These are phyloP conservation scores for Teratosphaeria viscida DNA, from an alignment of 2,329 filamentous ascomycete genomes.

Conservation along the genomic window DNA sequence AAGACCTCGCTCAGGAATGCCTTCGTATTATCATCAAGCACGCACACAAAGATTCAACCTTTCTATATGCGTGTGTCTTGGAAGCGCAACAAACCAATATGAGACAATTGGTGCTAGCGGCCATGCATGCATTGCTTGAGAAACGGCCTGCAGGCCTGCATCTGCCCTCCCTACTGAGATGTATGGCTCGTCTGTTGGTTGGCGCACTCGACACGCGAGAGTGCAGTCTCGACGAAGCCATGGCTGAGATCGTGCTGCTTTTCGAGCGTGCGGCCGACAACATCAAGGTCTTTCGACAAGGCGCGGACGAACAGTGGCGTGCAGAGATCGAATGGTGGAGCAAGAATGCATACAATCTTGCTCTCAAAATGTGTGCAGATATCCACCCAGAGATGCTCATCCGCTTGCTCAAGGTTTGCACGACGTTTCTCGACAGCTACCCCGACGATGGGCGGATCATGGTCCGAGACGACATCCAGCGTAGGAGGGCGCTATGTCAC, in stretches of 20 bases:
- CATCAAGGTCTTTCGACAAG: constrained; percentile 31
- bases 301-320: constrained; percentile 32
- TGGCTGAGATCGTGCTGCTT: constrained; percentile 43
- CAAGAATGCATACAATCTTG: constrained; percentile 70
- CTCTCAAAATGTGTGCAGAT: constrained; percentile 49
- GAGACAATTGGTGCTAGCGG: constrained; percentile 47
- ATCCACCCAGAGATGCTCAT: constrained; percentile 47
- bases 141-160: constrained; percentile 45
- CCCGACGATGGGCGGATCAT: constrained; percentile 9
- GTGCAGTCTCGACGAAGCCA: constrained; percentile 16
- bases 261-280: constrained; percentile 43
- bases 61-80: constrained; percentile 70
- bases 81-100: constrained; percentile 61
- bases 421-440: constrained; percentile 19
- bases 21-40: constrained; percentile 50
- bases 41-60: constrained; percentile 45
- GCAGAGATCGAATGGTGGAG: constrained; percentile 75
- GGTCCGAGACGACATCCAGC: constrained; percentile 26
- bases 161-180: constrained; percentile 55
- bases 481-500: constrained; percentile 58
- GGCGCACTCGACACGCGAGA: constrained; percentile 30
- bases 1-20: constrained; percentile 48
- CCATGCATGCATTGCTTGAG: constrained; percentile 51
- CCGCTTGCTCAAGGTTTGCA: constrained; percentile 42
- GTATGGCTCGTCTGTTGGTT: constrained; percentile 37